Percentiles rank a stretch among this genome's conserved stretches.
Conservation (phyloP, 2,329 filamentous ascomycete species). For the Hymenoscyphus salicellus region DNA sequence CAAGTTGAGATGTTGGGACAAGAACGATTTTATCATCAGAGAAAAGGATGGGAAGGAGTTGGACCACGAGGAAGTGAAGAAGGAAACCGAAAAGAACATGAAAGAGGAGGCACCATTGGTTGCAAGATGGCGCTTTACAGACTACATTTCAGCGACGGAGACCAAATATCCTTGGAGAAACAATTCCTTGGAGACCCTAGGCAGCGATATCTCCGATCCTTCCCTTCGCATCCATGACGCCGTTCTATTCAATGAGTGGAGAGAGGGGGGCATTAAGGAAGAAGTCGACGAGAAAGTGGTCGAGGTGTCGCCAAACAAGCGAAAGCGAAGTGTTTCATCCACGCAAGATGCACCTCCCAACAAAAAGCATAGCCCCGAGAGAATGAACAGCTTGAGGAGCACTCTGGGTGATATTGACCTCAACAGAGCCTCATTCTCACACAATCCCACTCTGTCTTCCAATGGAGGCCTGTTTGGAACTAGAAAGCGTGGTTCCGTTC, state of each 20-base stretch:
- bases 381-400: not conserved
- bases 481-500: not conserved
- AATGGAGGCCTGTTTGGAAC: not conserved
- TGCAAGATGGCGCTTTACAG: not conserved
- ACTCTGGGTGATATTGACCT: not conserved
- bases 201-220: not conserved
- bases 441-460: not conserved
- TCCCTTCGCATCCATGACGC: not conserved
- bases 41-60: not conserved
- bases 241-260: not conserved
- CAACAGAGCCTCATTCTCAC: not conserved
- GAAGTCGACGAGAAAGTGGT: not conserved
- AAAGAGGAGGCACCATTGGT: not conserved
- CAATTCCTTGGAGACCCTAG: not conserved
- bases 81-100: not conserved
- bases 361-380: not conserved
- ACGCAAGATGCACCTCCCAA: not conserved
- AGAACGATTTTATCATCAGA: not conserved
- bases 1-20: not conserved
- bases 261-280: not conserved
- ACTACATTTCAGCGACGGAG: not conserved
- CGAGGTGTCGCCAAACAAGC: not conserved
- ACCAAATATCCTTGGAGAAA: not conserved
- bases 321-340: not conserved
- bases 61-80: not conserved